Conservation (phyloP, 2,329 filamentous ascomycete genomes). For the Curvularia lunata region DNA sequence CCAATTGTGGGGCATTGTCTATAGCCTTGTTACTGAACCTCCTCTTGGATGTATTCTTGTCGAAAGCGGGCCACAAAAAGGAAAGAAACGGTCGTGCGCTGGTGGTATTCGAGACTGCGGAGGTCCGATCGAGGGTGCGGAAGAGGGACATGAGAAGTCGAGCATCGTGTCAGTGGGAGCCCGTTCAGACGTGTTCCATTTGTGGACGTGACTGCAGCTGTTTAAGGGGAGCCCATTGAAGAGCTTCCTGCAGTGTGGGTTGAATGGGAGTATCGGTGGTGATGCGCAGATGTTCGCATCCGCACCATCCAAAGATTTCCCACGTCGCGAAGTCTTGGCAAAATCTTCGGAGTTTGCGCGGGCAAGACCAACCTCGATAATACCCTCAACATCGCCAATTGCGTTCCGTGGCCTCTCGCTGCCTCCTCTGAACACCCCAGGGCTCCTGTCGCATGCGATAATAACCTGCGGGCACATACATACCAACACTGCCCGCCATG, state of each 20-base stretch:
- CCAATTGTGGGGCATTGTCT: slow-evolving; percentile 16
- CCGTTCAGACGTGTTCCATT: slow-evolving; percentile 27
- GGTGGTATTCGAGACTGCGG: slow-evolving; percentile 56
- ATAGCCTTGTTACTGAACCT: slow-evolving; percentile 28
- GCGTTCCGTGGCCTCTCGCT: slow-evolving; percentile 3
- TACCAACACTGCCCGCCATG: slow-evolving; percentile 47
- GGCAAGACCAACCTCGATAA: slow-evolving; percentile 6
- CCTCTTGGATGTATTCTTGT: slow-evolving; percentile 17
- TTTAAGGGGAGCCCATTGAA: slow-evolving; percentile 28
- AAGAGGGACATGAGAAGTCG: slow-evolving; percentile 68
- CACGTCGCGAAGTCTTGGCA: slow-evolving; percentile 18
- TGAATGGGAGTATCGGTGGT: slow-evolving; percentile 7
- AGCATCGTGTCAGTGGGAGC: slow-evolving; percentile 61
- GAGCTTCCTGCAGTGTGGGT: slow-evolving; percentile 3
- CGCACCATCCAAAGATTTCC: slow-evolving; percentile 16
- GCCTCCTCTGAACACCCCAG: neutral
- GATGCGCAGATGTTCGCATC: slow-evolving; percentile 5
- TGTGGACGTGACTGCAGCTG: slow-evolving; percentile 7
- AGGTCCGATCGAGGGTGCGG: slow-evolving; percentile 61
- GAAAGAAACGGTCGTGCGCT: slow-evolving; percentile 36
- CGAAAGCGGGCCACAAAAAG: slow-evolving; percentile 42
- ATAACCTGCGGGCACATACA: neutral
- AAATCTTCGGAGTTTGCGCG: slow-evolving; percentile 16
- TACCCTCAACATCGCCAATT: slow-evolving; percentile 13
- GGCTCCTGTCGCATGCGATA: slow-evolving; percentile 2